Conservation (phyloP, 768 basidiomycete genomes). For the Kockovaella imperatae region DNA sequence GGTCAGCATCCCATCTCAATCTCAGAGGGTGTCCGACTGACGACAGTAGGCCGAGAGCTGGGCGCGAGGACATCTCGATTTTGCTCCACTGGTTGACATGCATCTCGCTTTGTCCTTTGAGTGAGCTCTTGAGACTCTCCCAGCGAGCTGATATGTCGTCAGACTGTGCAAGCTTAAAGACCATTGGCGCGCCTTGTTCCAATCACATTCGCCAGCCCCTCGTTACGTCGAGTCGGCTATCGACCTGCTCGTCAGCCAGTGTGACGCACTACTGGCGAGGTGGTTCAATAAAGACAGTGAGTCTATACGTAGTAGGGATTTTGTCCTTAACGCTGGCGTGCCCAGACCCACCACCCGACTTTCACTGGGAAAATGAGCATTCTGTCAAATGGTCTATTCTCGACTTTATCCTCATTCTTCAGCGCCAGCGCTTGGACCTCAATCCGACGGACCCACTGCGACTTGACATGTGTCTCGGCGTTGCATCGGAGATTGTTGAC, state of each 20-base stretch:
- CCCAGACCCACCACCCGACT: slow-evolving; percentile 11
- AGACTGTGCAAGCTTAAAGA: slow-evolving; percentile 29
- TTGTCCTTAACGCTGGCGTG: background rate
- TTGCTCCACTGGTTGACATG: slow-evolving; percentile 18
- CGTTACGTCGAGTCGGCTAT: slow-evolving; percentile 16
- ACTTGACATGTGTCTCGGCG: slow-evolving; percentile 14
- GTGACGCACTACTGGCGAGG: slow-evolving; percentile 14
- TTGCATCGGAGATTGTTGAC: slow-evolving; percentile 13
- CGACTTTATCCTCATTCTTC: slow-evolving; percentile 18
- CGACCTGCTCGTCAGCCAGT: slow-evolving; percentile 13
- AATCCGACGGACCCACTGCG: slow-evolving; percentile 6
- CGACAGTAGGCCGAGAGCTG: slow-evolving; percentile 13
- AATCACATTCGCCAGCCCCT: slow-evolving; percentile 1
- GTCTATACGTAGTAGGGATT: background rate
- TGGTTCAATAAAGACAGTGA: slow-evolving; percentile 16
- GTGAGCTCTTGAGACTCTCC: slow-evolving; percentile 5
- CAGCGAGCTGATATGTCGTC: background rate
- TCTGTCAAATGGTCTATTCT: slow-evolving; percentile 18
- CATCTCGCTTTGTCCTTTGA: slow-evolving; percentile 23
- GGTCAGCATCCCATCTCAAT: too few relatives aligned
- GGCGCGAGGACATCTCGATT: slow-evolving; percentile 21
- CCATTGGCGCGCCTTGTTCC: slow-evolving; percentile 22
- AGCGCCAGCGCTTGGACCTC: slow-evolving; percentile 13
- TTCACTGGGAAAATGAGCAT: slow-evolving; percentile 20
- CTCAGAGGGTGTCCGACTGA: too few relatives aligned